Percentiles rank a stretch among this genome's conserved stretches.
phyloP scores from a whole-genome alignment of 2,329 filamentous ascomycete genomes.

The Cercospora zeae-maydis region DNA sequence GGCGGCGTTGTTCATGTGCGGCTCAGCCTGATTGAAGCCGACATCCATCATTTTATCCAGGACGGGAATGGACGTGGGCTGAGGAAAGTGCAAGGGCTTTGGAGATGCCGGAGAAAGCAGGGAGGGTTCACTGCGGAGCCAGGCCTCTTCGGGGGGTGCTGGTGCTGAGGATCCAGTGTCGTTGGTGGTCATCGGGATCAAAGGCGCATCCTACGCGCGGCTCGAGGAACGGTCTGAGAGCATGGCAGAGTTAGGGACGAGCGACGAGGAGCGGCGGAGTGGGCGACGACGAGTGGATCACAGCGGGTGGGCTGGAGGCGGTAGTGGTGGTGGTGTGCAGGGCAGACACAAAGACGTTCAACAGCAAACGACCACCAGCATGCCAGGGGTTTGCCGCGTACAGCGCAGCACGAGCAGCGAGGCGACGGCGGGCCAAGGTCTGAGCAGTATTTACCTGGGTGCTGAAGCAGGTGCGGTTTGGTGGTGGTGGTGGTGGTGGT shows the following conservation, averaged over 20 bases:
- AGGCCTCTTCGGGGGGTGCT: slow-evolving; percentile 52
- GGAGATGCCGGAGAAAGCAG: slow-evolving; percentile 65
- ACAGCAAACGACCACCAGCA: slow-evolving; percentile 2
- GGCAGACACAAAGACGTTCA: slow-evolving; percentile 1
- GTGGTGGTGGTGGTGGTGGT: background rate
- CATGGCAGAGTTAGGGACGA: slow-evolving; percentile 9
- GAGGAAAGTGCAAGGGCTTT: slow-evolving; percentile 64
- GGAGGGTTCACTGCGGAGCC: slow-evolving; percentile 59
- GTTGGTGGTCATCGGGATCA: slow-evolving; percentile 26
- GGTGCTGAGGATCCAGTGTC: slow-evolving; percentile 15
- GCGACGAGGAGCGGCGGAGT: background rate
- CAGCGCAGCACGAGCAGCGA: background rate
- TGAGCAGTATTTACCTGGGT: slow-evolving; percentile 4
- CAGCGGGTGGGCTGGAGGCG: background rate
- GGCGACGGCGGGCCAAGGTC: background rate
- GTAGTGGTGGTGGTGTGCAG: slow-evolving; percentile 1
- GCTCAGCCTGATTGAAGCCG: slow-evolving; percentile 64
- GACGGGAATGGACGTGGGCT: slow-evolving; percentile 66
- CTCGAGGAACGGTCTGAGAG: slow-evolving; percentile 3
- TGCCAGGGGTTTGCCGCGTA: background rate
- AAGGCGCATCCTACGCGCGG: slow-evolving; percentile 12
- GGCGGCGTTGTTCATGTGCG: slow-evolving; percentile 47
- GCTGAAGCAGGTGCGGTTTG: background rate
- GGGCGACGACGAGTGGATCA: background rate
- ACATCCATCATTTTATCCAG: slow-evolving; percentile 70